phyloP scores from a whole-genome alignment of 495 filamentous ascomycete genomes.

The Trichoderma virens region DNA sequence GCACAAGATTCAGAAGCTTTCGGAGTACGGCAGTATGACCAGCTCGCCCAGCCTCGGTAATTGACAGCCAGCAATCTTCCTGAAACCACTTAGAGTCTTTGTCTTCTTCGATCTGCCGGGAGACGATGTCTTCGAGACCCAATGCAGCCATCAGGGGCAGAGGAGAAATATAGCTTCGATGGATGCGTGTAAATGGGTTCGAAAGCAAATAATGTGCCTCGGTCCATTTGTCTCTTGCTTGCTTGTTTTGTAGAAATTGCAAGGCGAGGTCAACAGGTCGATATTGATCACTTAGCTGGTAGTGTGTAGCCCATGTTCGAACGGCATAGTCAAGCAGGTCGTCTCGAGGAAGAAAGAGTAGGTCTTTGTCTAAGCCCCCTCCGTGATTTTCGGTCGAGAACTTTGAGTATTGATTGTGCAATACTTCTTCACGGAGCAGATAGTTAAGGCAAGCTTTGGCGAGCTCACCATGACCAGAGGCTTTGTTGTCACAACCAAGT shows the following conservation, averaged over 20 bases:
- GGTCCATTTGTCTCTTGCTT: constrained; percentile 9
- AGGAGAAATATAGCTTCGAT: constrained; percentile 12
- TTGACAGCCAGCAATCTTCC: constrained; percentile 11
- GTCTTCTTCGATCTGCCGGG: constrained; percentile 1
- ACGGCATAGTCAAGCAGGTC: constrained; percentile 12
- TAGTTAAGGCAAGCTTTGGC: constrained; percentile 11
- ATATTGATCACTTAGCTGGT: constrained; percentile 3
- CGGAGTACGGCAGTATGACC: not conserved
- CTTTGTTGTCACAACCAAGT: not conserved
- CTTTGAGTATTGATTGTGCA: not conserved
- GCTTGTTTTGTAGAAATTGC: constrained; percentile 4
- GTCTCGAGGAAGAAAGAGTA: not conserved
- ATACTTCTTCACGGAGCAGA: not conserved
- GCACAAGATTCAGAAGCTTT: constrained; percentile 9
- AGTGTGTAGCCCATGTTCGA: constrained; percentile 13
- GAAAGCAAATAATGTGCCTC: constrained; percentile 1
- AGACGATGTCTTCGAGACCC: constrained; percentile 13
- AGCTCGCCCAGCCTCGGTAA: constrained; percentile 11
- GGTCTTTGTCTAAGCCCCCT: not conserved
- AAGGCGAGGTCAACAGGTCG: constrained; percentile 1
- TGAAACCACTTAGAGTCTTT: not conserved
- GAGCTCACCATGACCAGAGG: constrained; percentile 9
- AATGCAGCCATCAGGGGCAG: constrained; percentile 14
- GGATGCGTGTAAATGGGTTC: constrained; percentile 12
- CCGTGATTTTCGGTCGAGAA: not conserved